These are phyloP conservation scores for Dichotomopilus funicola DNA, from an alignment of 2,329 filamentous ascomycete species.

Conservation along the genomic window DNA sequence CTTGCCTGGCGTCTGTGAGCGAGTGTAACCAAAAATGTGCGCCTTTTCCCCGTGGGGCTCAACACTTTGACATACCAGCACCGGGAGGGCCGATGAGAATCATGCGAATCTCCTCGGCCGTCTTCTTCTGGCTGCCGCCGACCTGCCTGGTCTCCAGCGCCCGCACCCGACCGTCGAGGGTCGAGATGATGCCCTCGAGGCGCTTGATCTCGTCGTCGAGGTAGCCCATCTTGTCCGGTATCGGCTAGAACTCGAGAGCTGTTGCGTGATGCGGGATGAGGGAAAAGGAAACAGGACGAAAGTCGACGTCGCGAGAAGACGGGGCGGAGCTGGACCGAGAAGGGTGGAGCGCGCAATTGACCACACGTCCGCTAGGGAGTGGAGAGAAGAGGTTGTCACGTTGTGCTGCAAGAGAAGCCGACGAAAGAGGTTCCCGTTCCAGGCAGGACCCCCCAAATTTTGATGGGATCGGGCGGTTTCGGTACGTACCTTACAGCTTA, in stretches of 20 bases:
- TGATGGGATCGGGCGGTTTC: constrained; percentile 9
- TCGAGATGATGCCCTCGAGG: constrained; percentile 75
- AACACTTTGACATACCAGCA: constrained; percentile 64
- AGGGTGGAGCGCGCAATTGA: constrained; percentile 15
- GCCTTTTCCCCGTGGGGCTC: neutral
- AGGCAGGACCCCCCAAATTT: constrained; percentile 15
- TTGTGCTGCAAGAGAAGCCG: neutral
- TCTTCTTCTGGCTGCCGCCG: constrained; percentile 43
- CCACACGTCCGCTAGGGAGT: constrained; percentile 10
- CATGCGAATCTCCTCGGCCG: constrained; percentile 74
- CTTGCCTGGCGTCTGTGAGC: constrained; percentile 61
- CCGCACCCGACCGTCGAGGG: constrained; percentile 80
- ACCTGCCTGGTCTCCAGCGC: constrained; percentile 71
- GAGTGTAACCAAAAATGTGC: constrained; percentile 6
- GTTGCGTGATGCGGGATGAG: neutral
- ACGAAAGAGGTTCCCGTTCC: constrained; percentile 3
- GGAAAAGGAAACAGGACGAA: constrained; percentile 10
- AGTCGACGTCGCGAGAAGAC: constrained; percentile 2
- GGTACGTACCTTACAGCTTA: neutral
- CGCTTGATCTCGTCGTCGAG: constrained; percentile 78
- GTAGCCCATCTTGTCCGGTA: constrained; percentile 65
- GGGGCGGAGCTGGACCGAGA: constrained; percentile 3
- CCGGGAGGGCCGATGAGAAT: constrained; percentile 96
- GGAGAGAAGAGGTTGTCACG: neutral
- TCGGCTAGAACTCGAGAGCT: constrained; percentile 10